Percentiles rank a stretch among this genome's conserved stretches.
phyloP scores from a whole-genome alignment of 345 rosid genomes.

The Salix dunnii region DNA sequence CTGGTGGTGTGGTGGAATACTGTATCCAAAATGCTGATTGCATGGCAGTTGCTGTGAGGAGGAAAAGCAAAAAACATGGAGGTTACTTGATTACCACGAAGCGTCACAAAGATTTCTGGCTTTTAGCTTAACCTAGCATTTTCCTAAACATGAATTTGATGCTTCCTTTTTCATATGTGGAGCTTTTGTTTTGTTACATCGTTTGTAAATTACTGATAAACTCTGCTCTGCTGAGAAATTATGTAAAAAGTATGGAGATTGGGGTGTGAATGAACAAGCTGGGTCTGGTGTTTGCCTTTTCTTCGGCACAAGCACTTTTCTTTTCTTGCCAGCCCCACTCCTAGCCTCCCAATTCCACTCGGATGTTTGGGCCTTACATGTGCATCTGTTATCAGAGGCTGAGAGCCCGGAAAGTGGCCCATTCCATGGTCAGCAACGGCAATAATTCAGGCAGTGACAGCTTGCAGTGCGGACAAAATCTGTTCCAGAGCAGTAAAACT shows the following conservation, averaged over 20 bases:
- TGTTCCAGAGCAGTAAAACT: not conserved
- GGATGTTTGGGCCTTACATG: not conserved
- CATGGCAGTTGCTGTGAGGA: constrained; percentile 87
- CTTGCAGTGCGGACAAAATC: not conserved
- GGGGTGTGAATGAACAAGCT: constrained; percentile 5
- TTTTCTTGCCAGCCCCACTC: not conserved
- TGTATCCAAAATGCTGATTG: constrained; percentile 80
- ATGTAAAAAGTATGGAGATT: not conserved
- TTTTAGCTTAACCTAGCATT: constrained; percentile 48
- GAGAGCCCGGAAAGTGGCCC: not conserved
- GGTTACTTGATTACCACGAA: constrained; percentile 92
- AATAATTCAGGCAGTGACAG: not conserved
- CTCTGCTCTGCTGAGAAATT: not conserved
- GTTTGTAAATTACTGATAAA: not conserved
- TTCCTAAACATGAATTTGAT: not conserved
- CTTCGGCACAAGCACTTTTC: not conserved
- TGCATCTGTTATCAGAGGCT: not conserved
- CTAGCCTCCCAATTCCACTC: not conserved
- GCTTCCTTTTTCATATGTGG: not conserved
- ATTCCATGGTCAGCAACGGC: not conserved
- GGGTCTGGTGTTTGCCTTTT: not conserved
- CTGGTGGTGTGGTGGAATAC: constrained; percentile 63
- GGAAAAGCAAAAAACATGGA: constrained; percentile 75
- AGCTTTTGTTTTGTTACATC: not conserved
- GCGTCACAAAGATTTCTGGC: constrained; percentile 96